Percentiles rank a stretch among this genome's conserved stretches.
Evolutionary conservation across 495 filamentous ascomycete genomes (phyloP).

Genomic region (Xylaria nigripes): DNA sequence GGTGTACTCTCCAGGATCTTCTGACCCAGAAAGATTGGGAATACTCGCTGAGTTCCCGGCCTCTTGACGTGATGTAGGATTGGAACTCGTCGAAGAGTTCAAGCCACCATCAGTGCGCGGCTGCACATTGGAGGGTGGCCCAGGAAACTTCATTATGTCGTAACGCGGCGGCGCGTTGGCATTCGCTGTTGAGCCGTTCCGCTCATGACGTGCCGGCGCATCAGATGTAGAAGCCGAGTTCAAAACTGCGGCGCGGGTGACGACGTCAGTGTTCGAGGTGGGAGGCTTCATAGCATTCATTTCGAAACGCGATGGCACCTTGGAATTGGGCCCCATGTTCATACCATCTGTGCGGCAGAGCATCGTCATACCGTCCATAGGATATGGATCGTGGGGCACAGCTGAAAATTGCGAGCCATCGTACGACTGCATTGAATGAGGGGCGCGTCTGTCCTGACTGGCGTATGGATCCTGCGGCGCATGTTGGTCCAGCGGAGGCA

Average conservation of each 20-base stretch:
- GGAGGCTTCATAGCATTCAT: neutral
- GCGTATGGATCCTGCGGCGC: slow-evolving; percentile 16
- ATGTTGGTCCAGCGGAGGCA: slow-evolving; percentile 17
- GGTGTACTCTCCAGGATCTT: slow-evolving; percentile 85
- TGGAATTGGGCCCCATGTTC: slow-evolving; percentile 45
- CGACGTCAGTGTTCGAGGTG: neutral
- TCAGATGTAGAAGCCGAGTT: neutral
- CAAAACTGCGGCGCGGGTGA: neutral
- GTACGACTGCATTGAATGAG: slow-evolving; percentile 35
- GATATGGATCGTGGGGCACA: slow-evolving; percentile 88
- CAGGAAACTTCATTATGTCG: neutral
- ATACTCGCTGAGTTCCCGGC: slow-evolving; percentile 65
- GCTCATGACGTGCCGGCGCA: neutral
- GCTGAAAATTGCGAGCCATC: slow-evolving; percentile 54
- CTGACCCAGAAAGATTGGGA: slow-evolving; percentile 62
- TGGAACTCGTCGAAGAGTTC: neutral
- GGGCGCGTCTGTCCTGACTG: slow-evolving; percentile 21
- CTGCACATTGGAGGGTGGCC: neutral
- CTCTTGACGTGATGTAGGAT: neutral
- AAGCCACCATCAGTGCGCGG: slow-evolving; percentile 1
- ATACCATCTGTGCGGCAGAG: slow-evolving; percentile 67
- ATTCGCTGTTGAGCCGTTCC: neutral
- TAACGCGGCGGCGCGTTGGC: neutral
- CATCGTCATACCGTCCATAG: slow-evolving; percentile 97
- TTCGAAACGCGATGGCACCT: neutral